phyloP scores from a whole-genome alignment of 2,329 filamentous ascomycete species.

The Pseudogymnoascus sp. region DNA sequence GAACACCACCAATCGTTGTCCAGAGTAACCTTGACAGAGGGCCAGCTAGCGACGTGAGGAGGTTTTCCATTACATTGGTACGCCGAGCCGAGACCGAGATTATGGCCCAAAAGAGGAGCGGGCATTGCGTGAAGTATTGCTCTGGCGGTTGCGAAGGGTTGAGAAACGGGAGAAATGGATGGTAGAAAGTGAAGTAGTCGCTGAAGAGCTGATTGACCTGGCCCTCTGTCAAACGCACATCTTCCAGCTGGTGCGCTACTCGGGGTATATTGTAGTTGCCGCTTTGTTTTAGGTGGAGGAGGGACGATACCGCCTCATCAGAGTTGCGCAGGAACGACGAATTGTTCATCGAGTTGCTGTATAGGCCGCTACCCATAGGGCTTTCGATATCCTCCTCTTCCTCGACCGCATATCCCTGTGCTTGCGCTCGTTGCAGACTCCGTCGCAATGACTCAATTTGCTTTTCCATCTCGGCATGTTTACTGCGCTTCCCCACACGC shows the following conservation, averaged over 20 bases:
- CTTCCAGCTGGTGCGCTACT: slow-evolving; percentile 40
- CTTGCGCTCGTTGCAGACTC: slow-evolving; percentile 49
- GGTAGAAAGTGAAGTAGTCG: slow-evolving; percentile 68
- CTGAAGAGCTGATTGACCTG: slow-evolving; percentile 57
- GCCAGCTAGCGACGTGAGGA: slow-evolving; percentile 59
- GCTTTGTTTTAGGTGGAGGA: slow-evolving; percentile 53
- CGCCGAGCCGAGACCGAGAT: slow-evolving; percentile 66
- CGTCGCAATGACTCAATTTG: slow-evolving; percentile 64
- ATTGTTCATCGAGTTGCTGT: slow-evolving; percentile 50
- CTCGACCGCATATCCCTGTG: slow-evolving; percentile 46
- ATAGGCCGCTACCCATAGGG: slow-evolving; percentile 48
- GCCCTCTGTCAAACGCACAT: slow-evolving; percentile 55
- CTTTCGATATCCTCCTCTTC: slow-evolving; percentile 50
- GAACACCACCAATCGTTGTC: slow-evolving; percentile 68
- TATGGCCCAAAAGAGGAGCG: slow-evolving; percentile 79
- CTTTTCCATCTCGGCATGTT: slow-evolving; percentile 80
- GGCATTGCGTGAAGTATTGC: slow-evolving; percentile 66
- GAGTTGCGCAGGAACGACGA: slow-evolving; percentile 54
- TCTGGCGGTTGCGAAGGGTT: slow-evolving; percentile 59
- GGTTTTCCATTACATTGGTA: slow-evolving; percentile 47
- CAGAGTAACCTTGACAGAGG: slow-evolving; percentile 64
- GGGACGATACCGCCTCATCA: slow-evolving; percentile 58
- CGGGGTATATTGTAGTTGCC: slow-evolving; percentile 38
- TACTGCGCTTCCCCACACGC: slow-evolving; percentile 70
- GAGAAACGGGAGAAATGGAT: slow-evolving; percentile 70